Percentiles rank a stretch among this genome's conserved stretches.
Evolutionary conservation across 352 stramenopile genomes (phyloP).

Genomic region (Phytopythium montanum): DNA sequence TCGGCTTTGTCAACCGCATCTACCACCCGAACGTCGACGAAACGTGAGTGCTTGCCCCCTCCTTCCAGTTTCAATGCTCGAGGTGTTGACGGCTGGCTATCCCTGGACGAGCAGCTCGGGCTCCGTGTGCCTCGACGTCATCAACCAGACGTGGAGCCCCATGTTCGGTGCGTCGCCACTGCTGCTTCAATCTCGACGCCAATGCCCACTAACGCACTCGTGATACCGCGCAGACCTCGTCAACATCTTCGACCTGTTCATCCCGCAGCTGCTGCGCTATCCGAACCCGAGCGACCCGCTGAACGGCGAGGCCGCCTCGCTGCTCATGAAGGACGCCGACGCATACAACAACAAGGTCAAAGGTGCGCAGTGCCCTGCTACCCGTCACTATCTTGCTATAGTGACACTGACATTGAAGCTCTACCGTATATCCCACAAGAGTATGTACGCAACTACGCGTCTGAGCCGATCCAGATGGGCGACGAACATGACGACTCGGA

Average conservation of each 20-base stretch:
- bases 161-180: conserved; percentile 57
- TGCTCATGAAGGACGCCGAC: conserved; percentile 88
- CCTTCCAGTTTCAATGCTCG: background rate
- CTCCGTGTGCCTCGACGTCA: conserved; percentile 92
- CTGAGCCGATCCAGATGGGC: conserved; percentile 72
- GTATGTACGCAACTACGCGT: conserved; percentile 78
- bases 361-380: too few relatives aligned
- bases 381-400: too few relatives aligned
- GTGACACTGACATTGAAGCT: too few relatives aligned
- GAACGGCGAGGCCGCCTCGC: conserved; percentile 86
- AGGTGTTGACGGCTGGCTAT: conserved; percentile 8
- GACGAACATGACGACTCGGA: conserved; percentile 71
- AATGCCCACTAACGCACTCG: background rate
- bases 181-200: background rate
- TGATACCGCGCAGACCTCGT: conserved; percentile 64
- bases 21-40: conserved; percentile 94
- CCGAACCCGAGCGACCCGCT: conserved; percentile 91
- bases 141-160: conserved; percentile 94
- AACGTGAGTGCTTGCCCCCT: conserved; percentile 52
- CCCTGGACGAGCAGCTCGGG: too few relatives aligned
- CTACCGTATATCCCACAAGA: too few relatives aligned
- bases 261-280: conserved; percentile 91
- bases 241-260: conserved; percentile 94
- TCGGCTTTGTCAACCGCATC: conserved; percentile 92
- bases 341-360: conserved; percentile 88